Evolutionary conservation across 306 rosid species (phyloP).

Genomic region (Medicago arabica): DNA sequence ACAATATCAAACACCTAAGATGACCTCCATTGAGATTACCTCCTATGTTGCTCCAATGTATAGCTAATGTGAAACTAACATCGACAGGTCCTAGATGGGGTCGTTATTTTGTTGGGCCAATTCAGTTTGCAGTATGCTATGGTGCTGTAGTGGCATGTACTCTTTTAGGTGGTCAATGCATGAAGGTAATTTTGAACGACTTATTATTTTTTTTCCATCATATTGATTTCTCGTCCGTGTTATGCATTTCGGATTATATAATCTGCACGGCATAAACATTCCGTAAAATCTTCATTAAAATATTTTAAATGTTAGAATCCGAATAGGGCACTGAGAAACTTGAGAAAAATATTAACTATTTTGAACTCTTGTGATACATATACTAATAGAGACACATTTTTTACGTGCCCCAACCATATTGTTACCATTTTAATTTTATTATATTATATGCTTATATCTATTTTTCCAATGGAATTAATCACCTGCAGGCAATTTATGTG

Average conservation of each 20-base stretch:
- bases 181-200: slow-evolving; percentile 57
- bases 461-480: background rate
- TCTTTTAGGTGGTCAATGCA: slow-evolving; percentile 81
- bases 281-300: too few species aligned
- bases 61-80: background rate
- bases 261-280: too few species aligned
- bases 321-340: too few species aligned
- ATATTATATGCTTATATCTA: background rate
- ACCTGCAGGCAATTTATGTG: slow-evolving; percentile 64
- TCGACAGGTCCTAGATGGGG: slow-evolving; percentile 72
- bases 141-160: slow-evolving; percentile 70
- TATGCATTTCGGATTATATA: too few species aligned
- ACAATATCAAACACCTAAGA: too few species aligned
- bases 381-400: background rate
- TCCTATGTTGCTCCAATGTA: too few species aligned
- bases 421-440: background rate
- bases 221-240: too few species aligned
- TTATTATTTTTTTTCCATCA: too few species aligned
- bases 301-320: too few species aligned
- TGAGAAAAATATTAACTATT: too few species aligned
- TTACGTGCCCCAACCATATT: background rate
- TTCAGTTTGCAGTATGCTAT: slow-evolving; percentile 70
- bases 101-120: slow-evolving; percentile 74
- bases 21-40: too few species aligned
- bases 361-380: too few species aligned